Evolutionary conservation across 768 basidiomycete species (phyloP), one percentile per base, ranked within the genome.

Genomic region (Lentinula sp.): DNA sequence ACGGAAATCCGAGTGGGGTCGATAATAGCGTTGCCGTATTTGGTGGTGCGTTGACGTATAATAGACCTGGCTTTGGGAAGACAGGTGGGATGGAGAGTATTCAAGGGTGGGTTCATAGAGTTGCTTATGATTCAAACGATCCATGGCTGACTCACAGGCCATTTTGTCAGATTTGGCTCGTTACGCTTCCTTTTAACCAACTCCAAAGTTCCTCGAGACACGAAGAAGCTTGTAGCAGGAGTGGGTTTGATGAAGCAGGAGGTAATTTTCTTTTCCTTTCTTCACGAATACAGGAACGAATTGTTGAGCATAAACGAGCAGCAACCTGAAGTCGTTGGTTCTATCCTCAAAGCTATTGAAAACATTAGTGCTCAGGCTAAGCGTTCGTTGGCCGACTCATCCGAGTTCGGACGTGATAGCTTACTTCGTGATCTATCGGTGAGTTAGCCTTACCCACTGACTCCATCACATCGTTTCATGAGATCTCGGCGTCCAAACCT

Each of bases 1-100:
- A 99, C 70, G 97, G 97, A 0, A 98, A 91, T 68, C 97, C 97
- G 2, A 96, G 93, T 67, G 97, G 97, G 8, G 91, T 99, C 23
- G 97, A 99, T 71, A 98, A 99, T 72, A 91, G 95, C 18, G 93
- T 98, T 39, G 83, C 91, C 15, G 90, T 94, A 0, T 91, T 88
- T 68, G 97, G 97, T 18, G 96, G 96, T 52, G 97, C 94, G 31
- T 78, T 98, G 65, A 85, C 88, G 18, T 99, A 96, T 75, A 91
- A 89, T 16, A 84, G 91, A 60, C 78, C 91, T 65, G 87, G 89
- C 62, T 92, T 89, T 64, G 85, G 81, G 55, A 86, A 78, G 75
- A 85, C 86, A 71, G 84, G 87, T 63, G 91, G 91, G 35, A 89
- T 98, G 87, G 87, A 93, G 71, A 74, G 79, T 5, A 87, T 97